Evolutionary conservation across 1,139 yeast genomes (phyloP), one percentile per base, ranked within the genome.

Genomic region (Geotrichum macrosporum): DNA sequence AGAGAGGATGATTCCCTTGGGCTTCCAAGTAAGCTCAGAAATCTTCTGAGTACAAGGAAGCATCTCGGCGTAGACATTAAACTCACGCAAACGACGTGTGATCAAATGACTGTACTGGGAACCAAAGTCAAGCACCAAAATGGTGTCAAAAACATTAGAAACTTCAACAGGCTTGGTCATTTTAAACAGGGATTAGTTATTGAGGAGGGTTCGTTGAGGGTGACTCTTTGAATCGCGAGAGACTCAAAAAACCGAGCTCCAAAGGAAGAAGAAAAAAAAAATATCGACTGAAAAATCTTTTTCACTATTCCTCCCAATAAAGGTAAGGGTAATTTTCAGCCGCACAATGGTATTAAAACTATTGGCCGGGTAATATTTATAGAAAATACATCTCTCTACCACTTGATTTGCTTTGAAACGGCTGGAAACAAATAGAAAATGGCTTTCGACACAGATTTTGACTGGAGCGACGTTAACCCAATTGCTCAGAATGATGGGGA

Each of bases 41-140:
- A 92, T 89, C 74, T 89, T 92, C 71, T 92, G 97, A 50, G 98
- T 92, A 72, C 98, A 92, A 58, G 99, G 98, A 56, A 92, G 78
- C 98, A 92, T 92, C 73, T 94, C 99, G 57, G 98, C 97, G 70
- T 94, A 92, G 57, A 92, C 92, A 68, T 92, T 87, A 75, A 89
- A 87, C 69, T 92, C 99, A 77, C 99, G 86, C 62, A 92, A 77
- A 72, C 98, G 85, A 73, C 99, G 84, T 54, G 97, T 92, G 69
- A 92, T 88, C 66, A 92, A 74, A 66, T 92, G 99, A 53, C 96
- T 86, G 74, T 92, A 92, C 73, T 92, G 99, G 53, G 98, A 92
- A 55, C 98, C 99, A 66, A 92, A 92, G 69, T 92, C 99, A 67
- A 92, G 79, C 67, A 92, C 96, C 74, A 92, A 77, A 59, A 92